Base-by-base conservation (phyloP, 164 flowering plant genomes). In the Umbellularia californica region DNA sequence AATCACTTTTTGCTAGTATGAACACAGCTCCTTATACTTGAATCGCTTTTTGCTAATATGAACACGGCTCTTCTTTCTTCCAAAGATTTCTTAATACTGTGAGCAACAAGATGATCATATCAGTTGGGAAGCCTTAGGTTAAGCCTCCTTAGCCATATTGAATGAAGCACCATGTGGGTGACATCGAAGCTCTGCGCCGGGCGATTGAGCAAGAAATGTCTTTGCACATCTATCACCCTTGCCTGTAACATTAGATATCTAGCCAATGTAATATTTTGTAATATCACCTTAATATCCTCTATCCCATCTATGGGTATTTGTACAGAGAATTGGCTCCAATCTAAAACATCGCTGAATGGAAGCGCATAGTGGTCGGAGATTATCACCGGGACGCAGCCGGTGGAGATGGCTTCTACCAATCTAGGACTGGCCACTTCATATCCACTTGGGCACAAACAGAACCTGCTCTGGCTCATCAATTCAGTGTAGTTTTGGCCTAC, bases 391-490 rank as follows among this genome's bases (percentile, higher is more conserved):
- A 72, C 55, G 25, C 75, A 72, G 5, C 67, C 69, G 1, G 23
- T 25, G n/a, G 13, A 35, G 9, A 72, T 62, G 15, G 75, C 75
- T 63, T 72, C 75, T 10, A 63, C 68, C 25, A 72, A 19, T 63
- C 75, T 63, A 13, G 75, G 75, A 41, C 75, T 72, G 2, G 66
- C 67, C 3, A 72, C 75, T 63, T 72, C 75, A 12, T 24, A 72
- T 11, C 75, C 75, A 41, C 66, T 72, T 20, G 75, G 75, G 52
- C 75, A 72, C 22, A 72, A 5, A 58, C 75, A 72, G 22, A 62
- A 72, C 52, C 64, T 72, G 52, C 55, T 41, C 13, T 50, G 55
- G 55, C 6, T 14, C 30, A 70, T 50, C 20, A 70, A 24, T 24
- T 70, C 25, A 50, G 72, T n/a, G 58, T 70, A 70, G 22, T 23